A percentile compares a stretch with the other conserved stretches of the same genome.
Conservation (phyloP, 352 stramenopile genomes). For the Thraustochytrium sp. region DNA sequence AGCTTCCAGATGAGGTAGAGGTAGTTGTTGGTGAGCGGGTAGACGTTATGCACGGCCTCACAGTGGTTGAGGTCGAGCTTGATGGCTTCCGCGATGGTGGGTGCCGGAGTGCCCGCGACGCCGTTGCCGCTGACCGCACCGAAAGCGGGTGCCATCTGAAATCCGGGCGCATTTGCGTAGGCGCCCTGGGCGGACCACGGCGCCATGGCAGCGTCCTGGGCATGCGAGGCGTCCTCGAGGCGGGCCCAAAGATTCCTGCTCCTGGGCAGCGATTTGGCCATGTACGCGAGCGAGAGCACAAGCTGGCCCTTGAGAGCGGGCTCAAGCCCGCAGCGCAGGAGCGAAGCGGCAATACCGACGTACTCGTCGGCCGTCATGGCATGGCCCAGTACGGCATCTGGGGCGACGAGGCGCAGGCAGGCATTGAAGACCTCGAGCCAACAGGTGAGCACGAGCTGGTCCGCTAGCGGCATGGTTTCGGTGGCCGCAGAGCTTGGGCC, state of each 20-base stretch:
- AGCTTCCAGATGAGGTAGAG: constrained; percentile 17
- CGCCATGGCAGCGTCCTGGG: not conserved
- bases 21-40: constrained; percentile 5
- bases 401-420: not conserved
- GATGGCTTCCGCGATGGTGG: not conserved
- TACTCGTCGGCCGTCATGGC: not conserved
- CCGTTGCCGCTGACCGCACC: no score
- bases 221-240: not conserved
- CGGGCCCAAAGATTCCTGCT: not conserved
- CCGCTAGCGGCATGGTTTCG: not conserved
- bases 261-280: not conserved
- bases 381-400: not conserved
- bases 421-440: constrained; percentile 7
- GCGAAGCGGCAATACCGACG: not conserved
- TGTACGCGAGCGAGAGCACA: not conserved
- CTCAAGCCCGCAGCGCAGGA: not conserved
- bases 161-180: not conserved
- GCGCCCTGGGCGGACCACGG: no score
- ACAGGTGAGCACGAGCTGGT: constrained; percentile 20
- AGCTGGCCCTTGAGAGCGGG: constrained; percentile 33
- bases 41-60: not conserved
- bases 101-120: not conserved
- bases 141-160: no score
- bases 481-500: no score
- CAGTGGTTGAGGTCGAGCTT: not conserved